Base-by-base conservation (phyloP, 805 yeast genomes). In the Tetrapisispora fleetii region DNA sequence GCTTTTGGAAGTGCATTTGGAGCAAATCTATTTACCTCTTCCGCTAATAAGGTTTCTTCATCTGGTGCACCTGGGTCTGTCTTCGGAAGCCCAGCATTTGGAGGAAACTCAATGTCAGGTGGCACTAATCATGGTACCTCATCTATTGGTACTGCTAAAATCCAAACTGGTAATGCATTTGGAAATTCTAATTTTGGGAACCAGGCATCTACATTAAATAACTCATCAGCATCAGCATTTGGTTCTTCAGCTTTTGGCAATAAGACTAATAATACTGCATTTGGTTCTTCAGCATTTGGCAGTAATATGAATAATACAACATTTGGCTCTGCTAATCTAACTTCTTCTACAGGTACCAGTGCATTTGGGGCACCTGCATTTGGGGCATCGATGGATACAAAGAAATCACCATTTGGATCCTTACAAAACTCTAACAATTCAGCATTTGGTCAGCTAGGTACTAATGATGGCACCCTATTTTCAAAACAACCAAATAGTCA, bases 331-430 rank as follows among this genome's bases (percentile, higher is more conserved):
- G 10, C 35, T 11, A 11, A 32, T 11, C 35, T 6, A 32, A 13
- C 14, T 13, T 6, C 35, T 17, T 8, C 21, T 4, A 4, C 54
- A 52, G 60, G 58, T 19, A 21, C 24, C 10, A 30, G 28, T 30
- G 53, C 59, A 36, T 53, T 59, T 52, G 65, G 63, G 14, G 47
- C 51, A 28, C 56, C 67, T 11, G 50, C 56, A 13, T 49, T 54
- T 40, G 52, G 54, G 9, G 33, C 59, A 17, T 41, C n/a, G 30
- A 14, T 30, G 9, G 33, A 17, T 19, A 37, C 37, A 27, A 46
- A 33, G 19, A 24, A 24, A n/a, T 17, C 18, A 7, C 43, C 24
- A 1, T 27, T 40, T 24, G 35, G 24, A 24, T n/a, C 33, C 10
- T 4, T 40, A 27, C 43, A 24, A 24, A 16, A 24, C n/a, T 4